phyloP scores from a whole-genome alignment of 305 asterid genomes.

The Caryopteris hybrid region DNA sequence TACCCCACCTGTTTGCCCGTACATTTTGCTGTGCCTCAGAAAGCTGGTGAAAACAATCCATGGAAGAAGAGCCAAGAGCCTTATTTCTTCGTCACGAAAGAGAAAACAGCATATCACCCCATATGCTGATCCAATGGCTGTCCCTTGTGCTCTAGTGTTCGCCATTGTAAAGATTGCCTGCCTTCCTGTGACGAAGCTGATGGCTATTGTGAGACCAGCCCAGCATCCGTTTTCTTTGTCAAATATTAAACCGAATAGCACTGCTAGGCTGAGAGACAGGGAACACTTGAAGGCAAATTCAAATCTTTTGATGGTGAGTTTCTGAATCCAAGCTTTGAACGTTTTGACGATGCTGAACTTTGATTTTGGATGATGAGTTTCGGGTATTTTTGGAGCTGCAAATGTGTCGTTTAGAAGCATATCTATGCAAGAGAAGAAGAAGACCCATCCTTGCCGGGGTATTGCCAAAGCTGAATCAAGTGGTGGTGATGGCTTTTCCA shows the following conservation, averaged over 20 bases:
- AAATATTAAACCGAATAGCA: slow-evolving; percentile 48
- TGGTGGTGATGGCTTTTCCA: slow-evolving; percentile 19
- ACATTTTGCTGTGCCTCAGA: slow-evolving; percentile 62
- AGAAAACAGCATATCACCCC: slow-evolving; percentile 62
- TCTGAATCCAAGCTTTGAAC: slow-evolving; percentile 21
- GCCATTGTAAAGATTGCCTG: slow-evolving; percentile 61
- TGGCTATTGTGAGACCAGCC: slow-evolving; percentile 81
- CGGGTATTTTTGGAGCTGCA: neutral
- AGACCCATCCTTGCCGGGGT: slow-evolving; percentile 30
- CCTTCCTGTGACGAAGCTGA: slow-evolving; percentile 52
- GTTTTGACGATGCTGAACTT: neutral
- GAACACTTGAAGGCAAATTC: slow-evolving; percentile 57
- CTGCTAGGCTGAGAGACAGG: slow-evolving; percentile 58
- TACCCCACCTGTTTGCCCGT: slow-evolving; percentile 63
- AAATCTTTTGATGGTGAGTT: slow-evolving; percentile 29
- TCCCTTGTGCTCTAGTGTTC: slow-evolving; percentile 73
- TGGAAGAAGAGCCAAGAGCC: slow-evolving; percentile 64
- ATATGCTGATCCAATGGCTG: slow-evolving; percentile 71
- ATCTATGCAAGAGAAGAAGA: slow-evolving; percentile 54
- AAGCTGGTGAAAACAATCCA: slow-evolving; percentile 65
- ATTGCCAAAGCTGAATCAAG: slow-evolving; percentile 14
- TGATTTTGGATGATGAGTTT: neutral
- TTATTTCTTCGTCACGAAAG: slow-evolving; percentile 34
- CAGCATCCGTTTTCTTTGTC: slow-evolving; percentile 58
- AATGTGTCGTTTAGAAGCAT: slow-evolving; percentile 22